phyloP scores from a whole-genome alignment of 495 filamentous ascomycete genomes.

The Trichocladium antarcticum region DNA sequence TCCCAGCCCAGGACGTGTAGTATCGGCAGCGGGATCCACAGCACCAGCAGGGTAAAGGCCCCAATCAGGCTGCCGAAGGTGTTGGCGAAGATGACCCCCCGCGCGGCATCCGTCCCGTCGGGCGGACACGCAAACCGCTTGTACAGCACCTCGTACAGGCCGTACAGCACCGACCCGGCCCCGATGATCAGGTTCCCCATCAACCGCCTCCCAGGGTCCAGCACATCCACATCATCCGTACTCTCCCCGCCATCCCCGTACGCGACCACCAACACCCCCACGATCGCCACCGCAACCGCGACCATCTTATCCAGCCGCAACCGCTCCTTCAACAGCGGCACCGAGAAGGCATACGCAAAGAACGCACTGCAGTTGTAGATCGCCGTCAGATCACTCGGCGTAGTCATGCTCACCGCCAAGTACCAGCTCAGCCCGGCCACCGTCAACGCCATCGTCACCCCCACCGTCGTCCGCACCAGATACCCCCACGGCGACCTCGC shows the following conservation, averaged over 20 bases:
- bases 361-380: constrained; percentile 99
- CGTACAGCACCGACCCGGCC: constrained; percentile 85
- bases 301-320: constrained; percentile 68
- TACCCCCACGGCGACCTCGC: constrained; percentile 45
- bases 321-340: constrained; percentile 77
- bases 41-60: constrained; percentile 64
- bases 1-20: constrained; percentile 69
- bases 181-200: constrained; percentile 88
- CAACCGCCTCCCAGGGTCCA: constrained; percentile 41
- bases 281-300: constrained; percentile 72
- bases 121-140: constrained; percentile 88
- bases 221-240: background rate
- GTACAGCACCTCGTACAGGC: constrained; percentile 93
- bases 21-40: constrained; percentile 88
- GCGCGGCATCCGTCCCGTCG: constrained; percentile 65
- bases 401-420: constrained; percentile 84
- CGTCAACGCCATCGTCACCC: constrained; percentile 78
- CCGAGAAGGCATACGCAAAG: constrained; percentile 92
- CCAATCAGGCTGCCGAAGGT: constrained; percentile 82
- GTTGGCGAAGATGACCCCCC: constrained; percentile 88
- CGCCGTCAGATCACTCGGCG: constrained; percentile 81
- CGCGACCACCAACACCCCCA: constrained; percentile 81
- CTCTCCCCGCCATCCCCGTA: constrained; percentile 58
- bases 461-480: constrained; percentile 62
- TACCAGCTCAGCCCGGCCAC: constrained; percentile 94